phyloP scores from a whole-genome alignment of 2,329 filamentous ascomycete genomes.

The Diaporthe citri region DNA sequence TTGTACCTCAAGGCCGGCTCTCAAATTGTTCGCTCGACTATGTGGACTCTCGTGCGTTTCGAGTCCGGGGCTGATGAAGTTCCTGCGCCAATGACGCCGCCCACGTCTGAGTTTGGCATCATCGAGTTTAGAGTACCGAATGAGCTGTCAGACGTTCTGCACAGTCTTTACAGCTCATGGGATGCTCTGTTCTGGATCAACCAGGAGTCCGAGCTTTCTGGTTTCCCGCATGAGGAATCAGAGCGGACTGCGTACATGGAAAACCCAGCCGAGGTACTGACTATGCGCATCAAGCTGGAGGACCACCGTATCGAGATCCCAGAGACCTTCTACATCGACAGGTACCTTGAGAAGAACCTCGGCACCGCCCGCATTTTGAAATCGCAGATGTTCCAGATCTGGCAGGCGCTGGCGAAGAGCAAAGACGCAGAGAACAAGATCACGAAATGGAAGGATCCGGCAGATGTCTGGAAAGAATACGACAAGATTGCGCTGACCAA shows the following conservation, averaged over 20 bases:
- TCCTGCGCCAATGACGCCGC: neutral
- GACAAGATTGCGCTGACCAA: constrained; percentile 41
- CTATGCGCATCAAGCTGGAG: constrained; percentile 42
- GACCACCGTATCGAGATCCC: constrained; percentile 43
- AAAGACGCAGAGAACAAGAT: constrained; percentile 29
- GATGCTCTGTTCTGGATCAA: constrained; percentile 50
- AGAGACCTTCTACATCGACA: constrained; percentile 44
- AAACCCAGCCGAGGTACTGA: constrained; percentile 39
- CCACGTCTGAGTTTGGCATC: constrained; percentile 40
- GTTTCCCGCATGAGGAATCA: constrained; percentile 29
- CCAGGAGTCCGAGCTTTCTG: constrained; percentile 26
- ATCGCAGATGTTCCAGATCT: constrained; percentile 38
- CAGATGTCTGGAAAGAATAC: constrained; percentile 13
- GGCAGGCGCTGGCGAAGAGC: constrained; percentile 36
- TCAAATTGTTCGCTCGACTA: constrained; percentile 13
- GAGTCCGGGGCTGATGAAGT: constrained; percentile 25
- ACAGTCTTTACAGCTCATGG: constrained; percentile 53
- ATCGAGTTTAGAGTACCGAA: constrained; percentile 68
- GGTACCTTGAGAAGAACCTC: constrained; percentile 43
- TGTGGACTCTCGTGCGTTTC: constrained; percentile 38
- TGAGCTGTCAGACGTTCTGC: constrained; percentile 86
- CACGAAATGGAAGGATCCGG: constrained; percentile 37
- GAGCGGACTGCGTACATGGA: constrained; percentile 35
- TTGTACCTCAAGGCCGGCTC: constrained; percentile 48
- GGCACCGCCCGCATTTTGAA: constrained; percentile 41